Base-by-base conservation (phyloP, 805 yeast genomes). In the Clavispora asparagi region DNA sequence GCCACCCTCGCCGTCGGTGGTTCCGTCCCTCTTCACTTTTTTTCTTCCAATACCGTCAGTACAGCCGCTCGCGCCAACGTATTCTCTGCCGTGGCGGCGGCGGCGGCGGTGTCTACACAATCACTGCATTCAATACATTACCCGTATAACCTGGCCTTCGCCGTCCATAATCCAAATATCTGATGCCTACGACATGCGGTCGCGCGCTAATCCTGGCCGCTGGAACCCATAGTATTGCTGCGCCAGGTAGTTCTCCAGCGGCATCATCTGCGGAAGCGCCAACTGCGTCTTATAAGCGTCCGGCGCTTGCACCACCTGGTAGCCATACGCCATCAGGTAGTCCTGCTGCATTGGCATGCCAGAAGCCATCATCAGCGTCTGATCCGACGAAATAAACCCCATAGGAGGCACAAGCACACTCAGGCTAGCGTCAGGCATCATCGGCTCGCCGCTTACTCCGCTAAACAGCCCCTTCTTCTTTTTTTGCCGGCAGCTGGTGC, bases 401-500 rank as follows among this genome's bases (percentile, higher is more conserved):
- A 48, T 43, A 12, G 49, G 39, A 9, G 54, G 49, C 32, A 45
- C 43, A 31, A 47, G 38, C 42, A 44, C 38, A 19, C 41, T 46
- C 35, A 41, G 53, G 7, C n/a, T 30, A 2, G 42, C 28, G 16
- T 32, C 39, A 8, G 35, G 31, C n/a, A 13, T 9, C 32, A 32
- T 7, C 28, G 31, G 29, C 35, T 40, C 25, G 28, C 35, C 36
- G 17, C 25, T 13, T 11, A 30, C 38, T 32, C 49, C 47, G 44
- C 56, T 47, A 33, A 33, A 33, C 37, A 17, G 25, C 4, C 37
- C 37, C 53, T 70, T 70, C 64, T 76, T 79, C 68, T 81, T 77
- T 55, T 79, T 65, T 50, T 66, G 70, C 39, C 87, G 69, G 58
- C 88, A 82, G 27, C 55, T 58, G 9, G 56, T 45, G 57, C 88